These are phyloP conservation scores for Closterium sp. DNA, from an alignment of 139 green algal species.

Conservation along the genomic window DNA sequence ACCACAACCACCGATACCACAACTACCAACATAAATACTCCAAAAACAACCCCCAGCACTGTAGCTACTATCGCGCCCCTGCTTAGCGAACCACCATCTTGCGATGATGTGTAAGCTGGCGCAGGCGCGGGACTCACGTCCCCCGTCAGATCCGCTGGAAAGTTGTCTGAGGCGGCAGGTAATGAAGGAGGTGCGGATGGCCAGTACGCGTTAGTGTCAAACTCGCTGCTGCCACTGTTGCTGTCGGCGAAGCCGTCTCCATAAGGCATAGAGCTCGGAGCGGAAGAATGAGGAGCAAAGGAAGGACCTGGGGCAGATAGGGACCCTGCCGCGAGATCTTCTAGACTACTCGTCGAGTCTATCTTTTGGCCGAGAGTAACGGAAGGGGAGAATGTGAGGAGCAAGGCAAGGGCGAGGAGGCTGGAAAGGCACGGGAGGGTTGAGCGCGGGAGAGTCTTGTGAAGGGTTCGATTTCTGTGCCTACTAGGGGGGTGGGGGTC, in stretches of 20 bases:
- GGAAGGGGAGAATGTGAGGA: background rate
- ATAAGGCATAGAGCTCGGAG: background rate
- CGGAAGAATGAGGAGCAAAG: background rate
- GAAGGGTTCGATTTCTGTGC: background rate
- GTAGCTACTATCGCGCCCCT: background rate
- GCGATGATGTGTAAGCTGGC: background rate
- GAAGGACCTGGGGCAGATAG: background rate
- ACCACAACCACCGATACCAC: background rate
- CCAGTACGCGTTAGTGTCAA: background rate
- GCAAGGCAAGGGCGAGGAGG: background rate
- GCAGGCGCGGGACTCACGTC: background rate
- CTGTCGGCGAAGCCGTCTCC: background rate
- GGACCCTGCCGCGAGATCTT: background rate
- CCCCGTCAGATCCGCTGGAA: background rate
- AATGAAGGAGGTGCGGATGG: background rate
- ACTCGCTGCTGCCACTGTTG: background rate
- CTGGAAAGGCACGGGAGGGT: background rate
- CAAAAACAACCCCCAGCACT: background rate
- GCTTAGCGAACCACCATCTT: background rate
- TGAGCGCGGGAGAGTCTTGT: background rate
- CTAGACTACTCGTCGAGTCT: background rate
- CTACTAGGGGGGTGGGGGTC: background rate
- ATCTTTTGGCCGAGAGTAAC: background rate
- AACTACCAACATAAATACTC: background rate
- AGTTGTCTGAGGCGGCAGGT: too few species aligned